Conservation (phyloP, 2,329 filamentous ascomycete genomes). For the Aspergillus ustus region DNA sequence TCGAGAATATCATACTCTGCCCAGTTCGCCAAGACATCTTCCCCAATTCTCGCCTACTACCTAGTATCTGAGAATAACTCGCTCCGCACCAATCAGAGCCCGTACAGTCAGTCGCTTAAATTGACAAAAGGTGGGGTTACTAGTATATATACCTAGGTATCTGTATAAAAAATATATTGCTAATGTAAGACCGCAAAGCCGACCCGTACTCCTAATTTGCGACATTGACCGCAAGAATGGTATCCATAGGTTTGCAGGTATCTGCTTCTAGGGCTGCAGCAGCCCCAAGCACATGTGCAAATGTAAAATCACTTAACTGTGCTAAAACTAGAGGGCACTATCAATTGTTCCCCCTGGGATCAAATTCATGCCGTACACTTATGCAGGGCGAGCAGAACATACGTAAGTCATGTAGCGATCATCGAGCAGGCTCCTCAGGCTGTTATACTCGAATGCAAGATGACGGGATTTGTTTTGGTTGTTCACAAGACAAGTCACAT, state of each 20-base stretch:
- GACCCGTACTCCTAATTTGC: too few species aligned
- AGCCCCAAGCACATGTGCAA: background rate
- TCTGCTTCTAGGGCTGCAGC: too few species aligned
- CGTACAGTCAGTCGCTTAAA: too few species aligned
- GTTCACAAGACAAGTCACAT: slow-evolving; percentile 24
- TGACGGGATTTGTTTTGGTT: background rate
- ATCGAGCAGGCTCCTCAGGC: background rate
- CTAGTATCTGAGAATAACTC: too few species aligned
- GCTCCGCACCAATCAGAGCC: too few species aligned
- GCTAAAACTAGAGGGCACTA: background rate
- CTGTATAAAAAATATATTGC: too few species aligned
- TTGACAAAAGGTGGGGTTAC: too few species aligned
- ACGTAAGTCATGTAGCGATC: slow-evolving; percentile 5
- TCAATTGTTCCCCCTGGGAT: background rate
- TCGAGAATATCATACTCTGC: background rate
- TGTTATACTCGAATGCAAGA: background rate
- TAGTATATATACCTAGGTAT: too few species aligned
- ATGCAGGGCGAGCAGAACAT: slow-evolving; percentile 12
- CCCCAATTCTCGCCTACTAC: too few species aligned
- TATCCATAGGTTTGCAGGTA: too few species aligned
- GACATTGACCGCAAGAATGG: background rate
- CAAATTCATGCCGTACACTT: background rate
- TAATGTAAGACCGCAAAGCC: too few species aligned
- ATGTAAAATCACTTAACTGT: background rate
- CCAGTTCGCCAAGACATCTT: background rate